These are phyloP conservation scores for Xylaria sp. DNA, from an alignment of 2,329 filamentous ascomycete genomes.

Conservation along the genomic window DNA sequence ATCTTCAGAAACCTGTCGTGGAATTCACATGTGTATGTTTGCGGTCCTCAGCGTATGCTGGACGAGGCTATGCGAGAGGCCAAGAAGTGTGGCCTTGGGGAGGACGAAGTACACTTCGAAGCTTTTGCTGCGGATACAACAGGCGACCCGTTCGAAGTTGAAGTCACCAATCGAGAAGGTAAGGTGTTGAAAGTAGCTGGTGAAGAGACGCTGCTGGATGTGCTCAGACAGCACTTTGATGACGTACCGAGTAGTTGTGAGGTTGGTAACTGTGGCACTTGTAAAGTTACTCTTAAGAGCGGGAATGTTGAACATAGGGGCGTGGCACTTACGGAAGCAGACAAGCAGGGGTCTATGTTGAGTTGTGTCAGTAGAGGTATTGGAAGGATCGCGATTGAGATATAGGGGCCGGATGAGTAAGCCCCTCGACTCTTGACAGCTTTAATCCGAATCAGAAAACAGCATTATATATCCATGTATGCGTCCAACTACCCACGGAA, in stretches of 20 bases:
- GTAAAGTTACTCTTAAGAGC: constrained; percentile 55
- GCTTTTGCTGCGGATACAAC: constrained; percentile 64
- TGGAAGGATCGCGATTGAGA: constrained; percentile 60
- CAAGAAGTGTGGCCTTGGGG: constrained; percentile 54
- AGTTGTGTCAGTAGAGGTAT: constrained; percentile 64
- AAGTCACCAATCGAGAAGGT: constrained; percentile 56
- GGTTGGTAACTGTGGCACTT: constrained; percentile 66
- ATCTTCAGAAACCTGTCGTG: constrained; percentile 60
- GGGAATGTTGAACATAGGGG: constrained; percentile 62
- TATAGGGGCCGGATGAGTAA: constrained; percentile 49
- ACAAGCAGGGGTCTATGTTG: constrained; percentile 58
- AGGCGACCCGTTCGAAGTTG: constrained; percentile 69
- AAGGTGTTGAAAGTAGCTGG: constrained; percentile 57
- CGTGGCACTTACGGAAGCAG: constrained; percentile 57
- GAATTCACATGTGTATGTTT: constrained; percentile 70
- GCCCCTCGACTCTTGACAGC: neutral
- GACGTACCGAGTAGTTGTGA: constrained; percentile 60
- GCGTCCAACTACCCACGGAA: too few species aligned
- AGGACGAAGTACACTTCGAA: constrained; percentile 68
- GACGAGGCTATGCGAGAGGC: constrained; percentile 58
- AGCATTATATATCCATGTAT: neutral
- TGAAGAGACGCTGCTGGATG: constrained; percentile 63
- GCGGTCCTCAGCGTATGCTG: constrained; percentile 68
- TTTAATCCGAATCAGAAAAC: neutral
- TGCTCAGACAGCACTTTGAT: constrained; percentile 56